Evolutionary conservation across 768 basidiomycete genomes (phyloP).

Genomic region (Lyophyllum shimeji): DNA sequence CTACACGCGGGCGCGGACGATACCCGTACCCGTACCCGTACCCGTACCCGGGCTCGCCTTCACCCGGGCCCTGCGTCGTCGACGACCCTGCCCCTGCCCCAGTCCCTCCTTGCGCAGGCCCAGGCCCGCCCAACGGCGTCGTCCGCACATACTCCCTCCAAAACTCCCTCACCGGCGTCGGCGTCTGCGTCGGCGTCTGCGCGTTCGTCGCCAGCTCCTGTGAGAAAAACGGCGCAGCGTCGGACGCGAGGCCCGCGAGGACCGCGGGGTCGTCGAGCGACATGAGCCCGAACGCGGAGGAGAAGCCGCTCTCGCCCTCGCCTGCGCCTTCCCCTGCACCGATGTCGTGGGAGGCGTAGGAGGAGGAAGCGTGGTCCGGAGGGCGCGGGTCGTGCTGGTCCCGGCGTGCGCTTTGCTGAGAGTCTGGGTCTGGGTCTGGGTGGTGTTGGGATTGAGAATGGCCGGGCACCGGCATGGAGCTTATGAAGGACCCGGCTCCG

Average conservation of each 20-base stretch:
- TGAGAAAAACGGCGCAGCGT: conserved; percentile 65
- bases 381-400: no score
- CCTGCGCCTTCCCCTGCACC: no score
- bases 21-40: no score
- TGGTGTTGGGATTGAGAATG: conserved; percentile 1
- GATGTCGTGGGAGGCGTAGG: no score
- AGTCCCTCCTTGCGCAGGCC: no score
- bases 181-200: conserved; percentile 15
- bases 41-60: no score
- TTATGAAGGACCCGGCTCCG: neutral
- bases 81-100: conserved; percentile 4
- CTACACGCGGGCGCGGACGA: conserved; percentile 54
- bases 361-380: neutral
- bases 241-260: conserved; percentile 57
- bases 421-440: neutral
- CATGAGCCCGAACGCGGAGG: conserved; percentile 72
- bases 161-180: conserved; percentile 50
- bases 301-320: conserved; percentile 42
- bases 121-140: no score
- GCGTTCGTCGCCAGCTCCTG: conserved; percentile 10
- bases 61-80: no score
- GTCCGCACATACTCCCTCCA: conserved; percentile 78
- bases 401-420: no score
- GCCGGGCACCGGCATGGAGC: neutral
- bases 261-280: conserved; percentile 73